Percentiles rank a stretch among this genome's conserved stretches.
phyloP scores from a whole-genome alignment of 176 grass and related monocot genomes.

The Hordeum marinum region DNA sequence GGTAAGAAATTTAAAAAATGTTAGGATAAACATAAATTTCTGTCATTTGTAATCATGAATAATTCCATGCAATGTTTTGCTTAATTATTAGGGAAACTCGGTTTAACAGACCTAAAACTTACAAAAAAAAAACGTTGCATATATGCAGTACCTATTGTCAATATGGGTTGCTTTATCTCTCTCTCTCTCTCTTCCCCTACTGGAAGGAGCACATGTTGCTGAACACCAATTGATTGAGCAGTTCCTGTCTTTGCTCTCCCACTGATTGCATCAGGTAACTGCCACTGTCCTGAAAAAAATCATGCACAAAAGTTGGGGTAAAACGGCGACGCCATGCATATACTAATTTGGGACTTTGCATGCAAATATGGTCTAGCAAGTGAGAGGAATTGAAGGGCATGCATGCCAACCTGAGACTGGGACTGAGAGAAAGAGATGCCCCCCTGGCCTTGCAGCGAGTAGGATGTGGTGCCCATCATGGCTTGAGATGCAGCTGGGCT shows the following conservation, averaged over 20 bases:
- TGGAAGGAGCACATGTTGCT: conserved; percentile 76
- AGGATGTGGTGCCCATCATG: conserved; percentile 42
- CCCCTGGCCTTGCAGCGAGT: conserved; percentile 48
- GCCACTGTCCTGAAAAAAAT: conserved; percentile 46
- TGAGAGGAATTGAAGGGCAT: not conserved
- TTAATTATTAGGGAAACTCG: not conserved
- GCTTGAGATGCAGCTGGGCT: conserved; percentile 47
- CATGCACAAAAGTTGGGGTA: conserved; percentile 12
- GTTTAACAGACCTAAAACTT: not conserved
- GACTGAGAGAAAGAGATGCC: conserved; percentile 44
- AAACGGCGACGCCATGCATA: conserved; percentile 17
- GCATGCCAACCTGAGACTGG: conserved; percentile 45
- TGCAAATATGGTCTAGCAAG: conserved; percentile 12
- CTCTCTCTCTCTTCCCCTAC: conserved; percentile 40
- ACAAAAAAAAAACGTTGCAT: not conserved
- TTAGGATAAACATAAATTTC: too few relatives aligned
- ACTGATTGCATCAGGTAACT: conserved; percentile 64
- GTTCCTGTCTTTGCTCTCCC: conserved; percentile 62
- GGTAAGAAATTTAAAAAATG: not conserved
- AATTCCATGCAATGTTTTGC: not conserved
- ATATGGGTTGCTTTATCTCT: conserved; percentile 31
- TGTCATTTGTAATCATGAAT: too few relatives aligned
- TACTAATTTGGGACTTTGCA: conserved; percentile 19
- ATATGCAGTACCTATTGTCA: conserved; percentile 48
- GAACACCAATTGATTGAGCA: conserved; percentile 70